phyloP scores from a whole-genome alignment of 179 eudicot species.

The Camellia oleifera region DNA sequence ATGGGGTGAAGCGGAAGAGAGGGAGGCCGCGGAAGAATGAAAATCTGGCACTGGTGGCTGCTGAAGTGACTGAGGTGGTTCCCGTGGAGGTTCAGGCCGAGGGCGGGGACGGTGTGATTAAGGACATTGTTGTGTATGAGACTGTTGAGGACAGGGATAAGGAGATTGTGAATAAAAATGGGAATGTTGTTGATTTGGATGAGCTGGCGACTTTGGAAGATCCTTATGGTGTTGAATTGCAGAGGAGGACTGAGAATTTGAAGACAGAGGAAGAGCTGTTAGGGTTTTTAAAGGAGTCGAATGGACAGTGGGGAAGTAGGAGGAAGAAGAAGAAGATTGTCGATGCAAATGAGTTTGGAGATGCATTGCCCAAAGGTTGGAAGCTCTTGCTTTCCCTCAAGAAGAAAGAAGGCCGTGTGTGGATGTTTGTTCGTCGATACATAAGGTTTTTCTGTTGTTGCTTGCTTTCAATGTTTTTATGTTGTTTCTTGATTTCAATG shows the following conservation, averaged over 20 bases:
- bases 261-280: conserved; percentile 54
- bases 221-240: conserved; percentile 56
- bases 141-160: conserved; percentile 42
- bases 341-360: conserved; percentile 73
- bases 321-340: conserved; percentile 86
- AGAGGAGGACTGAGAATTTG: conserved; percentile 51
- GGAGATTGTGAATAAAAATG: conserved; percentile 56
- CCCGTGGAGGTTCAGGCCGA: conserved; percentile 17
- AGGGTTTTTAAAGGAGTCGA: conserved; percentile 58
- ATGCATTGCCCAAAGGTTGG: conserved; percentile 80
- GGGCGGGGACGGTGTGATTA: conserved; percentile 6
- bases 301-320: conserved; percentile 87
- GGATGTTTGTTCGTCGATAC: conserved; percentile 77
- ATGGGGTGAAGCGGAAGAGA: conserved; percentile 36
- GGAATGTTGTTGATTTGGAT: conserved; percentile 53
- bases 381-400: conserved; percentile 59
- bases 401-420: conserved; percentile 71
- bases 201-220: conserved; percentile 55
- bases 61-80: conserved; percentile 7
- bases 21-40: conserved; percentile 40
- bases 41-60: not conserved
- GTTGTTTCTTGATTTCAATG: not conserved
- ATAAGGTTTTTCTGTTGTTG: conserved; percentile 46
- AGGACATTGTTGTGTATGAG: conserved; percentile 17
- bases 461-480: not conserved